Conservation (phyloP, 768 basidiomycete species). For the Lyophyllum decastes region DNA sequence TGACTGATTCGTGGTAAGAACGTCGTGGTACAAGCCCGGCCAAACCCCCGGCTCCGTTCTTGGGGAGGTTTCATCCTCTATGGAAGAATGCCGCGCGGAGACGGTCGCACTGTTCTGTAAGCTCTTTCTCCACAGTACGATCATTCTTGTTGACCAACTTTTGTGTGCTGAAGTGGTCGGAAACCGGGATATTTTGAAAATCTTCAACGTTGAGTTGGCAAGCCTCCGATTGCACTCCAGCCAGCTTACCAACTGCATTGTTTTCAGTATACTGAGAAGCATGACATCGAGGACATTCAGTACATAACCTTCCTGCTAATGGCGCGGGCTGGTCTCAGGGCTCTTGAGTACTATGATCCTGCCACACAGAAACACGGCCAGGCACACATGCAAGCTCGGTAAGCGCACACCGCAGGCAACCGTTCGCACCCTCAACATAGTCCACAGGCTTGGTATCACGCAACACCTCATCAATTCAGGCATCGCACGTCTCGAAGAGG, state of each 20-base stretch:
- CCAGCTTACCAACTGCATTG: constrained; percentile 1
- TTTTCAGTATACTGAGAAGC: constrained; percentile 60
- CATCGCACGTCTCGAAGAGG: constrained; percentile 69
- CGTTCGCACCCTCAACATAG: neutral
- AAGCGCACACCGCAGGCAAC: constrained; percentile 18
- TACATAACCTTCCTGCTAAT: constrained; percentile 82
- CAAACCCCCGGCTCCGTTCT: constrained; percentile 83
- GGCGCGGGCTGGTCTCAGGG: constrained; percentile 82
- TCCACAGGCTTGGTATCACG: constrained; percentile 75
- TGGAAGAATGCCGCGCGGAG: constrained; percentile 95
- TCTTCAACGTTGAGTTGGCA: constrained; percentile 65
- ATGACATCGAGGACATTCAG: constrained; percentile 78
- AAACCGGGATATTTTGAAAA: constrained; percentile 73
- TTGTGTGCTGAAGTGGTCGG: constrained; percentile 53
- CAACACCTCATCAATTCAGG: constrained; percentile 74
- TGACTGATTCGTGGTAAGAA: constrained; percentile 35
- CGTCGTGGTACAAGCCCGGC: constrained; percentile 87
- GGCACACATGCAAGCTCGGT: constrained; percentile 91
- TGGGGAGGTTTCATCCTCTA: constrained; percentile 85
- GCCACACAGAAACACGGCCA: constrained; percentile 81
- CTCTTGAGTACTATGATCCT: constrained; percentile 84
- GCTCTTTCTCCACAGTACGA: constrained; percentile 21
- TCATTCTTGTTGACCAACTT: neutral
- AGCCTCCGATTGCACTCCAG: neutral
- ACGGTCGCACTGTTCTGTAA: constrained; percentile 80